Evolutionary conservation across 2,329 filamentous ascomycete genomes (phyloP), one percentile per base, ranked within the genome.

Genomic region (Botrytis fabae): DNA sequence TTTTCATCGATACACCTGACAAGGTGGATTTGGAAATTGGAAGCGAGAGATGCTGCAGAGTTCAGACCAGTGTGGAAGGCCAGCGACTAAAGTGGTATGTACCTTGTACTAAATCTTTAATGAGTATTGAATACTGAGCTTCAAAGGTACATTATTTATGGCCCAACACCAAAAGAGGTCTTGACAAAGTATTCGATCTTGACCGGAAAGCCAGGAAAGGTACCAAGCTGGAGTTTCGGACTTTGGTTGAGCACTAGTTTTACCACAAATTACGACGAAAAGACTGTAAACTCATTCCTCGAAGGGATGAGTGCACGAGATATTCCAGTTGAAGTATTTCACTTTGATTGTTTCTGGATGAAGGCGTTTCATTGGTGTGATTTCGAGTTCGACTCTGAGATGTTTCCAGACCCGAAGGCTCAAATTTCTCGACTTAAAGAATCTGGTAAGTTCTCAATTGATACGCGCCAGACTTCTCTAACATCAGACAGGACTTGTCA

Each of bases 241-340:
- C 85, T 94, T 14, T 94, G 92, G 92, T 85, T 94, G 32, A 93
- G 89, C 72, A 95, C 92, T 22, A 91, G 85, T 44, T 90, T 90
- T 79, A 90, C 87, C 2, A 90, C 88, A 2, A 85, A 85, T 63
- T 90, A 90, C 78, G 86, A 88, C 69, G 88, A 90, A 78, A 80
- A 84, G 68, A 90, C 88, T 0, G 88, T 90, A 7, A 86, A 83
- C 14, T 82, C 83, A 25, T 90, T 90, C 78, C 83, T 90, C 10
- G 86, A 89, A 73, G 87, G 87, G 3, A 89, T 90, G 85, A 84
- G 84, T 60, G 81, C 85, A 42, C 84, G 86, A 7, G 83, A 86
- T 62, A 89, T 90, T 66, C 87, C 88, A 0, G 82, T 90, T 1
- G 85, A 87, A 40, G 87, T 89, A 18, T 90, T 90, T 80, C 89